Evolutionary conservation across 2,329 filamentous ascomycete genomes (phyloP).

Genomic region (Sclerotinia trifoliorum): DNA sequence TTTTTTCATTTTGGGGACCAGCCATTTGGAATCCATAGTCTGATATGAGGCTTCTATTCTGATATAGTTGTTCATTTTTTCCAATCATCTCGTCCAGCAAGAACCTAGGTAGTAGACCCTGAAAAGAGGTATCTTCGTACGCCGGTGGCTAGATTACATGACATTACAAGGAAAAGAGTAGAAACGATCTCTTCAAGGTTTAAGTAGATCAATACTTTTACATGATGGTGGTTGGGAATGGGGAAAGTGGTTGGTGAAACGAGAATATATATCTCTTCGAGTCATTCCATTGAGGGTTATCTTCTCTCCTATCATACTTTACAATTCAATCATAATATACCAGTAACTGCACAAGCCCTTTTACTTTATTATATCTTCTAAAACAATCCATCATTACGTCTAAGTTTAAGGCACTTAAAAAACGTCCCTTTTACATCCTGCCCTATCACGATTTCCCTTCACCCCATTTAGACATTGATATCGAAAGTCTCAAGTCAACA

Average conservation of each 20-base stretch:
- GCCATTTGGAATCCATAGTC: not conserved
- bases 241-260: constrained; percentile 17
- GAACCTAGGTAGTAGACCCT: not conserved
- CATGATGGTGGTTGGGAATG: constrained; percentile 1
- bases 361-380: not conserved
- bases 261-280: constrained; percentile 18
- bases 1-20: not conserved
- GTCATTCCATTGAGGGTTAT: not conserved
- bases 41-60: not conserved
- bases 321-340: constrained; percentile 14
- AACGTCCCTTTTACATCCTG: constrained; percentile 7
- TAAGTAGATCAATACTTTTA: constrained; percentile 9
- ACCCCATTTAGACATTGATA: constrained; percentile 10
- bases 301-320: not conserved
- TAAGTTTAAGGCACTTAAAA: constrained; percentile 5
- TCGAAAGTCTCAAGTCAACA: constrained; percentile 2
- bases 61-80: not conserved
- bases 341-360: not conserved
- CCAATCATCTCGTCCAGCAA: not conserved
- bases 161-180: constrained; percentile 1
- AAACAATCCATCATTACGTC: not conserved
- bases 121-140: constrained; percentile 13
- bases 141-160: constrained; percentile 11
- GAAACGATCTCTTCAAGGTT: constrained; percentile 3
- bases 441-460: constrained; percentile 9